phyloP scores from a whole-genome alignment of 371 early-diverging fungal species.

The Syncephalastrum monosporum region DNA sequence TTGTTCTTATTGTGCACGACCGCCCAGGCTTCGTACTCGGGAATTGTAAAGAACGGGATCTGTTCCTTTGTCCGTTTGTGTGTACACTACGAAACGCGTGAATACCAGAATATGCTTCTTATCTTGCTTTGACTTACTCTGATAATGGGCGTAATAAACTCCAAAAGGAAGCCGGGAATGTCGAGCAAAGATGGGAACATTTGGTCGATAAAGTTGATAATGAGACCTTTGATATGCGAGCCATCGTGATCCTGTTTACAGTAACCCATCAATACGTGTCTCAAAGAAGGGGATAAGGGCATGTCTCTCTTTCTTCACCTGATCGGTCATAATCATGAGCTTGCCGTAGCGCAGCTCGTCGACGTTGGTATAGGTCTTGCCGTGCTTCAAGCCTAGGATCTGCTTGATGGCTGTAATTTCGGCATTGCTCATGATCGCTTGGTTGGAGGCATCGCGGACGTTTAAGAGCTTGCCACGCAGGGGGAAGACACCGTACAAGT shows the following conservation, averaged over 20 bases:
- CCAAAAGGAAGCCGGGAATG: conserved; percentile 94
- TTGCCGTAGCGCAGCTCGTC: conserved; percentile 95
- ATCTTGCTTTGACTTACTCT: conserved; percentile 49
- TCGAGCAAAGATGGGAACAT: conserved; percentile 96
- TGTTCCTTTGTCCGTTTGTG: conserved; percentile 63
- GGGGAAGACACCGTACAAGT: conserved; percentile 98
- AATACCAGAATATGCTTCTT: background rate
- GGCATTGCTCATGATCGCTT: conserved; percentile 82
- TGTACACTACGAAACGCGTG: conserved; percentile 24
- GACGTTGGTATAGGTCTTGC: conserved; percentile 74
- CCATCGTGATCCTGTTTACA: conserved; percentile 93
- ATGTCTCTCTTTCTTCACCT: conserved; percentile 44
- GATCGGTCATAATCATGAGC: conserved; percentile 99
- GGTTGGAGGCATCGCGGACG: conserved; percentile 91
- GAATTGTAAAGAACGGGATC: conserved; percentile 92
- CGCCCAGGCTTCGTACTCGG: conserved; percentile 96
- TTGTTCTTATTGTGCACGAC: conserved; percentile 59
- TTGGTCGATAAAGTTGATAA: conserved; percentile 98
- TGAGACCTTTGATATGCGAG: conserved; percentile 98
- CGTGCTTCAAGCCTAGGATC: conserved; percentile 97
- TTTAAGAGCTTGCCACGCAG: conserved; percentile 98
- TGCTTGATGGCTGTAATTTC: conserved; percentile 95
- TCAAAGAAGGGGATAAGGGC: no score
- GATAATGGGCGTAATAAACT: conserved; percentile 99
- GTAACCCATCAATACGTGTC: background rate